Base-by-base conservation (phyloP, 257 asterid species). In the Solanum acaule region DNA sequence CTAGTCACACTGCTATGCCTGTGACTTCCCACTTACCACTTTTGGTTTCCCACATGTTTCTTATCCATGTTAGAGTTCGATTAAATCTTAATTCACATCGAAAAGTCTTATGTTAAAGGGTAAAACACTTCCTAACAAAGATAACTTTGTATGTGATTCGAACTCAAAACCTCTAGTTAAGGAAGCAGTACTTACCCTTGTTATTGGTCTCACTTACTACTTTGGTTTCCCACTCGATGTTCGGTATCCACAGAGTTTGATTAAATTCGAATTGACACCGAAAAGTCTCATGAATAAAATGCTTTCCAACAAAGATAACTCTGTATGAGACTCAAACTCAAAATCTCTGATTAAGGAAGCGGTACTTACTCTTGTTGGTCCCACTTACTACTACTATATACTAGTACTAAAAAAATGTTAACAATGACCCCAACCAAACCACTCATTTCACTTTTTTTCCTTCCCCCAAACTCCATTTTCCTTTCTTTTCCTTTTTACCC, bases 111-210 rank as follows among this genome's bases (percentile, higher is more conserved):
- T 52, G 16, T 52, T 16, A 0, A 16, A 52, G 9, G 63, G 0
- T 52, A 52, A 52, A 52, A 52, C 0, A 0, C 0, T 16, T 52
- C 0, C 10, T 16, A 52, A 16, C 9, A 52, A 16, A 2, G 1
- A 52, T 16, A 52, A 52, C 1, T 6, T 0, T 16, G 0, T 6
- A 6, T 2, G 9, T 1, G 1, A 52, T 0, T 52, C 10, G 0
- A 52, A 52, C 23, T 52, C 4, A 2, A 52, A 52, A 52, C 9
- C 23, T 52, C 63, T 52, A 52, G 2, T 52, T 52, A 52, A 52
- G 1, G 0, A 52, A 52, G 0, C 23, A 16, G 8, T 52, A 52
- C 61, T 16, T 52, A 52, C 8, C 22, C 23, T 52, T 16, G 9
- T 16, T n/a, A n/a, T n/a, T 6, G 4, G 10, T 52, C 23, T 52